Conservation (phyloP, 495 filamentous ascomycete genomes). For the Bathelium albidoporum region DNA sequence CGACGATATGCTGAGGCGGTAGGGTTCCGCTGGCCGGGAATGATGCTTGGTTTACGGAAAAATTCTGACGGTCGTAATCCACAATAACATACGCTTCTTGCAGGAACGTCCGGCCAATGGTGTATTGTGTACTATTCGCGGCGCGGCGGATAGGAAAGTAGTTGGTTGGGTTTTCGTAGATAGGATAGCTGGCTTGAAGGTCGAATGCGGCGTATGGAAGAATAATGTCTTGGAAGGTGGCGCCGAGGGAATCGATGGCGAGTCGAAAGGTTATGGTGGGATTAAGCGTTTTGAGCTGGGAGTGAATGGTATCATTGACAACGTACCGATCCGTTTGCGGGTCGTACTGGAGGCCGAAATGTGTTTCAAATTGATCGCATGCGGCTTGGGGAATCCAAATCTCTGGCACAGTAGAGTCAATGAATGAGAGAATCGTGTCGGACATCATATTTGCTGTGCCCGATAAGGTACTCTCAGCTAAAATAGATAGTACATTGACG, state of each 20-base stretch:
- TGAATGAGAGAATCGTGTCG: conserved; percentile 17
- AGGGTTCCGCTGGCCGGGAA: background rate
- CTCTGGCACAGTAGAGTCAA: conserved; percentile 28
- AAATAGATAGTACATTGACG: conserved; percentile 27
- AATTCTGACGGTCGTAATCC: conserved; percentile 10
- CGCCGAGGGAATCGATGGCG: conserved; percentile 15
- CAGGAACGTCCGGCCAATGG: conserved; percentile 14
- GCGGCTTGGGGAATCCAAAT: conserved; percentile 27
- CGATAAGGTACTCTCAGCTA: conserved; percentile 16
- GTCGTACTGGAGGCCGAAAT: conserved; percentile 29
- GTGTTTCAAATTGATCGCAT: conserved; percentile 26
- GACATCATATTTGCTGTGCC: conserved; percentile 20
- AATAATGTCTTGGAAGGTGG: conserved; percentile 17
- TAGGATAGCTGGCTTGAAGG: conserved; percentile 12
- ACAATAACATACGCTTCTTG: conserved; percentile 15
- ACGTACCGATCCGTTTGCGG: conserved; percentile 23
- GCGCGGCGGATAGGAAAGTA: conserved; percentile 16
- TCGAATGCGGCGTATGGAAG: conserved; percentile 17
- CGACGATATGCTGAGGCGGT: conserved; percentile 13
- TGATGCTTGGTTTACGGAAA: conserved; percentile 7
- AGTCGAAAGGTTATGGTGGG: conserved; percentile 28
- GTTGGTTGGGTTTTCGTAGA: conserved; percentile 10
- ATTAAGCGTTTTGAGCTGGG: conserved; percentile 19
- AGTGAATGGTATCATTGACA: conserved; percentile 26
- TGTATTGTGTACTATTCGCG: conserved; percentile 16